These are phyloP conservation scores for Debaryomyces udenii DNA, from an alignment of 1,139 yeast species.

Conservation along the genomic window DNA sequence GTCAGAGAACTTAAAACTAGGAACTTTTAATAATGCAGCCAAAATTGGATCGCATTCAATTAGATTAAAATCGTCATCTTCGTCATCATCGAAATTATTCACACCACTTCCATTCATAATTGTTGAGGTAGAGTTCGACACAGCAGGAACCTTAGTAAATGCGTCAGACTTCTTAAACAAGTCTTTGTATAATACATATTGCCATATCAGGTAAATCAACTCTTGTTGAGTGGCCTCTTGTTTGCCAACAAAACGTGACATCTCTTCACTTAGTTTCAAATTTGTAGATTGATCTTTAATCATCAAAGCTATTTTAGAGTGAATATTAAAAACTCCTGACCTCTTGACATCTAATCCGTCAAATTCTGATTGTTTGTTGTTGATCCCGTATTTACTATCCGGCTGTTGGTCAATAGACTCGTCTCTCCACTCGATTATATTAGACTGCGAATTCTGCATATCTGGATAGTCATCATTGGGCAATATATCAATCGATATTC, in stretches of 20 bases:
- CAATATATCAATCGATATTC: slow-evolving; percentile 76
- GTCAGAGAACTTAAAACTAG: slow-evolving; percentile 67
- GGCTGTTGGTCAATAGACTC: slow-evolving; percentile 19
- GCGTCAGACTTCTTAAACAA: slow-evolving; percentile 51
- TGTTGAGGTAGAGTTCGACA: slow-evolving; percentile 26
- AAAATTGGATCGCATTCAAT: slow-evolving; percentile 70
- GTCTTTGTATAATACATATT: slow-evolving; percentile 77
- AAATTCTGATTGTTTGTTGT: slow-evolving; percentile 50
- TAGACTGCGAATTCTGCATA: slow-evolving; percentile 33
- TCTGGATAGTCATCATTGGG: slow-evolving; percentile 47
- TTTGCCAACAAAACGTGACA: slow-evolving; percentile 73
- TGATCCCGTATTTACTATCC: slow-evolving; percentile 15
- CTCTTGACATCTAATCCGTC: slow-evolving; percentile 91
- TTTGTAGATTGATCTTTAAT: slow-evolving; percentile 70
- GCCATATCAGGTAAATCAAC: slow-evolving; percentile 83
- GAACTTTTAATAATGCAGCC: slow-evolving; percentile 55
- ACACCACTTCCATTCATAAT: slow-evolving; percentile 16
- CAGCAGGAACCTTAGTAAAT: slow-evolving; percentile 43
- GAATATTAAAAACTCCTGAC: slow-evolving; percentile 67
- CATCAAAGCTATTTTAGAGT: slow-evolving; percentile 75
- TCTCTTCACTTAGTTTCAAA: slow-evolving; percentile 61
- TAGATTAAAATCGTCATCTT: slow-evolving; percentile 45
- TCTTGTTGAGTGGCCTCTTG: slow-evolving; percentile 85
- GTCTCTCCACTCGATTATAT: slow-evolving; percentile 50
- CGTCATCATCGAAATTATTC: slow-evolving; percentile 23